Percentiles rank a stretch among this genome's conserved stretches.
Evolutionary conservation across 306 rosid genomes (phyloP).

Genomic region (Canavalia ensiformis): DNA sequence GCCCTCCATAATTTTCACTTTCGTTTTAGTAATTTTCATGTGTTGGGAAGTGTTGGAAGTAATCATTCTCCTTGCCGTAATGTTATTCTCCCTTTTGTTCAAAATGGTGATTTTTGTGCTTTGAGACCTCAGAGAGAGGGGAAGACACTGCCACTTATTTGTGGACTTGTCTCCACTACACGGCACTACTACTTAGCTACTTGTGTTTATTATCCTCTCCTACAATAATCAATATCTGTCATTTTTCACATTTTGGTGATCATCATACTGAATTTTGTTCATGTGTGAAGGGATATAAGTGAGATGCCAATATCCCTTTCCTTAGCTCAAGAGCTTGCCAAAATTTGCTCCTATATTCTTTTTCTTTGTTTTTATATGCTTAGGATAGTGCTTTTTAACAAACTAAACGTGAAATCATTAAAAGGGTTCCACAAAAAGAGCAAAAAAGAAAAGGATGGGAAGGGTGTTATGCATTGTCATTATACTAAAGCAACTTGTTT

Average conservation of each 20-base stretch:
- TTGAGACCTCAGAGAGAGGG: slow-evolving; percentile 50
- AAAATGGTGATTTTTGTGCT: slow-evolving; percentile 45
- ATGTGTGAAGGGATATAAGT: slow-evolving; percentile 35
- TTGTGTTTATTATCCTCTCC: slow-evolving; percentile 42
- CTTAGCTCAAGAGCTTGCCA: neutral
- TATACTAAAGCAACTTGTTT: slow-evolving; percentile 31
- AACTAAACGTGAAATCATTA: slow-evolving; percentile 54
- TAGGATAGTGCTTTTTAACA: slow-evolving; percentile 36
- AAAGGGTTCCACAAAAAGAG: slow-evolving; percentile 43
- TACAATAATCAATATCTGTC: slow-evolving; percentile 25
- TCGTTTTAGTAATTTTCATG: slow-evolving; percentile 50
- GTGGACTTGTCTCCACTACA: slow-evolving; percentile 51
- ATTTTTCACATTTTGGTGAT: slow-evolving; percentile 40
- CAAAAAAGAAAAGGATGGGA: slow-evolving; percentile 29
- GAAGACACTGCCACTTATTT: slow-evolving; percentile 48
- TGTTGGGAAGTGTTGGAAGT: slow-evolving; percentile 73
- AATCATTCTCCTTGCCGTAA: slow-evolving; percentile 59
- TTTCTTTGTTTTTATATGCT: slow-evolving; percentile 34
- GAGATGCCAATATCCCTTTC: neutral
- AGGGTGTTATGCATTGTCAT: slow-evolving; percentile 42
- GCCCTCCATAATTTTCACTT: slow-evolving; percentile 45
- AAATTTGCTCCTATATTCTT: neutral
- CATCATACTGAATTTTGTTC: slow-evolving; percentile 33
- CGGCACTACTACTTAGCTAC: slow-evolving; percentile 31
- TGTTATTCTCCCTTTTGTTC: slow-evolving; percentile 51